Conservation (phyloP, 345 rosid genomes). For the Ceriops tagal region DNA sequence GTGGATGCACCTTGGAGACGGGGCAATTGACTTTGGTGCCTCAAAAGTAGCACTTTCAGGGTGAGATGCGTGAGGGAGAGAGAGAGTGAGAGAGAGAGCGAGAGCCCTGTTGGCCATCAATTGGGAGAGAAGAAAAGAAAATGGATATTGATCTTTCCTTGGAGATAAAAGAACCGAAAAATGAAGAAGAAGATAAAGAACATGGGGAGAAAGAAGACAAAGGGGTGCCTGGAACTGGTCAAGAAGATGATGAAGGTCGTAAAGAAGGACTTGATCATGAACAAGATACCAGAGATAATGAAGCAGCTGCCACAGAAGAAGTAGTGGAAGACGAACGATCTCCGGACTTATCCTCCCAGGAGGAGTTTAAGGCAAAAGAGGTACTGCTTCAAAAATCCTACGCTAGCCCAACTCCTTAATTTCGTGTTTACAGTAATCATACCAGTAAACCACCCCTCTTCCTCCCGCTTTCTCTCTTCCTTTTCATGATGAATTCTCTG, state of each 20-base stretch:
- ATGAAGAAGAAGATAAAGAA: background rate
- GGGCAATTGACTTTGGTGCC: constrained; percentile 62
- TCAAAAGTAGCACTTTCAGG: constrained; percentile 39
- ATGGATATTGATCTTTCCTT: constrained; percentile 50
- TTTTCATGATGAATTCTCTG: too few relatives aligned
- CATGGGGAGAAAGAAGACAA: background rate
- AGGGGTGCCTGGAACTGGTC: background rate
- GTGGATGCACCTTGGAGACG: constrained; percentile 30
- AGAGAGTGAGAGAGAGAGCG: background rate
- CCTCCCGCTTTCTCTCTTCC: too few relatives aligned
- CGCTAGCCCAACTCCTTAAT: background rate
- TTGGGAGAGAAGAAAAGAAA: constrained; percentile 6
- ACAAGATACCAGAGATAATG: background rate
- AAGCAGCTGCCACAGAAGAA: constrained; percentile 1
- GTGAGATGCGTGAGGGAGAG: too few relatives aligned
- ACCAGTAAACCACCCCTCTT: too few relatives aligned
- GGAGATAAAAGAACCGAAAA: constrained; percentile 32
- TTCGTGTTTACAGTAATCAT: too few relatives aligned
- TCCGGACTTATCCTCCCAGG: constrained; percentile 14
- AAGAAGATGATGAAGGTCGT: background rate
- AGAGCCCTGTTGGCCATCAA: background rate
- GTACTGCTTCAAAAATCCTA: constrained; percentile 9
- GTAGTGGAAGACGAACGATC: constrained; percentile 17
- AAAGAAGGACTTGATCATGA: too few relatives aligned
- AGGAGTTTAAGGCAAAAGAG: constrained; percentile 29